Evolutionary conservation across 306 rosid species (phyloP), one percentile per base, ranked within the genome.

Genomic region (Crotalaria pallida): DNA sequence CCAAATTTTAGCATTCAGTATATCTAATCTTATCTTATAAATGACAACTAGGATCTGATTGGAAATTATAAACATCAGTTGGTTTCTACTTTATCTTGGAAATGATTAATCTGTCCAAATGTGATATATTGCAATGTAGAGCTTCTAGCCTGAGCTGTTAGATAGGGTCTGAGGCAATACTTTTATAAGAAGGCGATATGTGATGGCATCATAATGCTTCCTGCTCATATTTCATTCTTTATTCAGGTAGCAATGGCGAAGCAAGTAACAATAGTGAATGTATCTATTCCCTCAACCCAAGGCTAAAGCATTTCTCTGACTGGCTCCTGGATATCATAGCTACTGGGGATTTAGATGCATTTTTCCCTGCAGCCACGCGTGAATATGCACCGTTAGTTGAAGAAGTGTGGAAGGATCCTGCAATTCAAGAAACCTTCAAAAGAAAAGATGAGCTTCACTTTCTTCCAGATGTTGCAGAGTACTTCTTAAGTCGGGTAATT

Each of bases 321-420:
- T 95, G 99, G 99, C 91, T 95, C 49, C 81, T 95, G 61, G 99
- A 95, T 69, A 95, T 95, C 63, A 95, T 95, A 56, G 97, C 99
- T 36, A 95, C 99, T 2, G 97, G 99, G 66, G 99, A 95, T 84
- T 82, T 95, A 79, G 97, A 95, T 66, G 97, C 99, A 47, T 95
- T 95, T 84, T 95, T 95, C 75, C 97, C 99, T 62, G 99, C 99
- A 55, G 97, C 99, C 45, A 95, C 99, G 7, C 99, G 97, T 0
- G 99, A 95, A 71, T 95, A 95, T 77, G 99, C 99, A 79, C 99
- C 97, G 18, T 84, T 95, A 74, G 99, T 95, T 24, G 99, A 95
- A 79, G 97, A 95, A 77, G 92, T 91, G 67, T 95, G 99, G 99
- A 91, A 79, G 84, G 99, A 95, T 61, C 91, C 96, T 16, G 97